phyloP scores from a whole-genome alignment of 257 asterid species.

The Petunia axillaris region DNA sequence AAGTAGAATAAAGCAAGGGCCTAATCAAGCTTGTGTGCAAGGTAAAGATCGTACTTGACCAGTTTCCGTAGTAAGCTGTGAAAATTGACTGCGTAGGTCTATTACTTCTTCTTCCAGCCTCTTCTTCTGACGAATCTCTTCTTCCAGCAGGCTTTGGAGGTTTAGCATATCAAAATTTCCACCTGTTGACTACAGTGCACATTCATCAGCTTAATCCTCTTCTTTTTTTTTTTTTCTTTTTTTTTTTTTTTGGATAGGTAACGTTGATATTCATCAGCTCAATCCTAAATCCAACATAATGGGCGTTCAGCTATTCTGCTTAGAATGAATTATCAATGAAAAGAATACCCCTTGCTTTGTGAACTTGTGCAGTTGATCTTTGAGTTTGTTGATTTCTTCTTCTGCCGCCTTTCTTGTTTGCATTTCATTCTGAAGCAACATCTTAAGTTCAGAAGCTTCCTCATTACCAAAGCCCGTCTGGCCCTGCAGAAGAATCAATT shows the following conservation, averaged over 20 bases:
- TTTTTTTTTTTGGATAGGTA: no score
- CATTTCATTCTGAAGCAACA: slow-evolving; percentile 74
- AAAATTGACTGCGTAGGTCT: slow-evolving; percentile 69
- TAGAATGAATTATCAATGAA: slow-evolving; percentile 26
- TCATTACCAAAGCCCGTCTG: slow-evolving; percentile 47
- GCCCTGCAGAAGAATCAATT: slow-evolving; percentile 46
- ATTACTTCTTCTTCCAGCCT: slow-evolving; percentile 94
- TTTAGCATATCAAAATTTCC: slow-evolving; percentile 56
- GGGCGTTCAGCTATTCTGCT: slow-evolving; percentile 5
- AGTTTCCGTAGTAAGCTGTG: slow-evolving; percentile 70
- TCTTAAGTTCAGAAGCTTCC: slow-evolving; percentile 69
- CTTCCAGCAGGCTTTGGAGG: slow-evolving; percentile 76
- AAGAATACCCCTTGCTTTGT: slow-evolving; percentile 61
- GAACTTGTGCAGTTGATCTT: slow-evolving; percentile 53
- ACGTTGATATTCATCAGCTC: slow-evolving; percentile 29
- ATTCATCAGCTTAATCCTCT: slow-evolving; percentile 31
- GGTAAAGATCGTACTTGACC: slow-evolving; percentile 55
- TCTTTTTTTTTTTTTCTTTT: no score
- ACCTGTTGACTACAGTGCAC: slow-evolving; percentile 62
- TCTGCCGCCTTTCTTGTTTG: slow-evolving; percentile 78
- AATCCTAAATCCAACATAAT: slow-evolving; percentile 32
- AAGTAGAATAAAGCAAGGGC: slow-evolving; percentile 5
- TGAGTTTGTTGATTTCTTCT: slow-evolving; percentile 68
- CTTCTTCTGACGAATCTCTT: slow-evolving; percentile 77
- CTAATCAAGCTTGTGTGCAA: slow-evolving; percentile 11